Evolutionary conservation across 208 protist genomes (phyloP).

Genomic region (Leptomonas pyrrhocoris): DNA sequence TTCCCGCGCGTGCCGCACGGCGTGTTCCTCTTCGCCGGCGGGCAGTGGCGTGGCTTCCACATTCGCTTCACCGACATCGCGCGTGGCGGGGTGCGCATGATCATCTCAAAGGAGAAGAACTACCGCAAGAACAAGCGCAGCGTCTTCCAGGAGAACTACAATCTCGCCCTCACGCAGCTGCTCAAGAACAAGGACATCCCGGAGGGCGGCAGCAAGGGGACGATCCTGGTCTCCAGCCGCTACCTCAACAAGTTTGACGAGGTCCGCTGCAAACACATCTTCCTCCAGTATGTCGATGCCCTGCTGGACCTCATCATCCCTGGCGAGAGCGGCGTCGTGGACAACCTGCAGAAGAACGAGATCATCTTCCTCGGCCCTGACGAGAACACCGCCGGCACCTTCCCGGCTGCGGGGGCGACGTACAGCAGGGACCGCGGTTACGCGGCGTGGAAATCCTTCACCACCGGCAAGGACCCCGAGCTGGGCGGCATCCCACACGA

Average conservation of each 20-base stretch:
- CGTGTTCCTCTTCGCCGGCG: constrained; percentile 93
- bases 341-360: constrained; percentile 83
- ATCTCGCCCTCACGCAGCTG: constrained; percentile 95
- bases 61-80: constrained; percentile 96
- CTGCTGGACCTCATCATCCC: constrained; percentile 93
- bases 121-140: constrained; percentile 90
- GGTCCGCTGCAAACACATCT: constrained; percentile 74
- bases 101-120: constrained; percentile 88
- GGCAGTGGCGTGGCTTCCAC: constrained; percentile 96
- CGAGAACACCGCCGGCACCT: constrained; percentile 93
- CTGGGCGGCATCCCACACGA: constrained; percentile 96
- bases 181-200: constrained; percentile 98
- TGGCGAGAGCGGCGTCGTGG: constrained; percentile 76
- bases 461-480: constrained; percentile 93
- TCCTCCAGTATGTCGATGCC: constrained; percentile 95
- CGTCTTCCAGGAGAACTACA: constrained; percentile 97
- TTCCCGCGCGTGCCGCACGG: constrained; percentile 88
- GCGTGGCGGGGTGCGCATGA: constrained; percentile 95
- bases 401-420: constrained; percentile 71
- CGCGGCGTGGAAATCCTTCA: constrained; percentile 95
- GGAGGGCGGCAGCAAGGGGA: constrained; percentile 96
- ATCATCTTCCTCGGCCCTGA: constrained; percentile 97
- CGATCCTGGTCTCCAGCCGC: constrained; percentile 82
- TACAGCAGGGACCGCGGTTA: constrained; percentile 88
- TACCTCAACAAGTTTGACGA: constrained; percentile 81